Evolutionary conservation across 2,329 filamentous ascomycete genomes (phyloP).

Genomic region (Aureobasidium lini): DNA sequence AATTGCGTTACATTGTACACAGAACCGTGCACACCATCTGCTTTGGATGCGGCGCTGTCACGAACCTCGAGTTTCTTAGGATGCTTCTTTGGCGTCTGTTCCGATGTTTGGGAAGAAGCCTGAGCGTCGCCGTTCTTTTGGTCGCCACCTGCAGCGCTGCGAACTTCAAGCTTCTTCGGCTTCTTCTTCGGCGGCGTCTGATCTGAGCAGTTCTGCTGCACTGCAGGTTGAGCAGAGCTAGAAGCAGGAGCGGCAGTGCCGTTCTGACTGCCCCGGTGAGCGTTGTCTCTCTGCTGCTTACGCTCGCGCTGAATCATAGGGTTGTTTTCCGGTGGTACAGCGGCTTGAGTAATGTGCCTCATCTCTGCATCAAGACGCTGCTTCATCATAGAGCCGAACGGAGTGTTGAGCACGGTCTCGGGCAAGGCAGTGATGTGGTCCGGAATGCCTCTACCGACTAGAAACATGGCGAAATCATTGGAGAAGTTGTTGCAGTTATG

Average conservation of each 20-base stretch:
- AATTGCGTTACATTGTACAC: constrained; percentile 58
- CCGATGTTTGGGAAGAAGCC: background rate
- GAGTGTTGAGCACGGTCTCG: constrained; percentile 74
- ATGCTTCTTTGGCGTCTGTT: background rate
- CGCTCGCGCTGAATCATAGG: constrained; percentile 15
- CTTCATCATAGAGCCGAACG: constrained; percentile 80
- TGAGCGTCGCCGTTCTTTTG: background rate
- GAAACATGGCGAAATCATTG: constrained; percentile 83
- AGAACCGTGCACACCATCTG: constrained; percentile 27
- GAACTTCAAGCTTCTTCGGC: constrained; percentile 12
- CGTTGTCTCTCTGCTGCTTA: background rate
- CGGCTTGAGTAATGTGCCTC: constrained; percentile 54
- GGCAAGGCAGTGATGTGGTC: constrained; percentile 80
- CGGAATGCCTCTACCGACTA: constrained; percentile 82
- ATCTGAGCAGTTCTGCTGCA: background rate
- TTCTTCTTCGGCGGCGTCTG: constrained; percentile 9
- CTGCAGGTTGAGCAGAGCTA: background rate
- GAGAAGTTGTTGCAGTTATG: constrained; percentile 99
- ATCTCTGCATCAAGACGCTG: constrained; percentile 64
- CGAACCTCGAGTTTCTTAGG: constrained; percentile 13
- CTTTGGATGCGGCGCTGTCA: constrained; percentile 2
- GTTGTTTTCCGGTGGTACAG: constrained; percentile 33
- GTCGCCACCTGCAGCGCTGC: background rate
- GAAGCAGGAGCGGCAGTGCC: background rate
- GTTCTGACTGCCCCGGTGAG: background rate